A percentile compares a stretch with the other conserved stretches of the same genome.
Evolutionary conservation across 176 grass and related monocot species (phyloP).

Genomic region (Aegilops speltoides): DNA sequence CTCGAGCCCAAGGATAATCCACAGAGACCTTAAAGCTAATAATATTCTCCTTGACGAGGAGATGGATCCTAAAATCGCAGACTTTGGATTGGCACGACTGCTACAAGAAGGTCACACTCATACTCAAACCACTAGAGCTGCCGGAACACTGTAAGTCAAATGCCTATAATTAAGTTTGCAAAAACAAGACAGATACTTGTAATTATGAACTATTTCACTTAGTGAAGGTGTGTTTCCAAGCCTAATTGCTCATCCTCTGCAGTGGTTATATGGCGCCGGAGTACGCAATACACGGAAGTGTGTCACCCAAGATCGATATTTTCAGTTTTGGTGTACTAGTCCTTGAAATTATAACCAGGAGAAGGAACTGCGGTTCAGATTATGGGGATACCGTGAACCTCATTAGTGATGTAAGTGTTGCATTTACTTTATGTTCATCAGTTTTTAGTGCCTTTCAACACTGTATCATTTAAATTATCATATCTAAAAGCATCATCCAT

Average conservation of each 20-base stretch:
- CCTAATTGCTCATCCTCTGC: not conserved
- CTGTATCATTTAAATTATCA: not conserved
- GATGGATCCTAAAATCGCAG: slow-evolving; percentile 52
- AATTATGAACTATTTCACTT: not conserved
- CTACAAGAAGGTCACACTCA: slow-evolving; percentile 29
- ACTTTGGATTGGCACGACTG: slow-evolving; percentile 51
- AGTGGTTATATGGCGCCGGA: slow-evolving; percentile 55
- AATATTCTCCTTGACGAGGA: slow-evolving; percentile 37
- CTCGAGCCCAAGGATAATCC: slow-evolving; percentile 45
- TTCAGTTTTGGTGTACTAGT: slow-evolving; percentile 55
- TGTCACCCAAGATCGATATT: slow-evolving; percentile 49
- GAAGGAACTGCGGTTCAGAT: slow-evolving; percentile 23
- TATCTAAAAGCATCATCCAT: not conserved
- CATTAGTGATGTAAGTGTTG: slow-evolving; percentile 31
- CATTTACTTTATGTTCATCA: not conserved
- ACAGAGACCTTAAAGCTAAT: slow-evolving; percentile 45
- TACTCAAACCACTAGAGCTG: slow-evolving; percentile 16
- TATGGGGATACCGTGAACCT: slow-evolving; percentile 21
- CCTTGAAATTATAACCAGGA: slow-evolving; percentile 48
- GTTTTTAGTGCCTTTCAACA: not conserved
- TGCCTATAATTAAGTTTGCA: not conserved
- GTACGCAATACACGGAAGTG: not conserved
- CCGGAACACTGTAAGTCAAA: slow-evolving; percentile 36
- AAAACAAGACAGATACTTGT: not conserved
- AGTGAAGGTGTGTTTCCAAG: not conserved